These are phyloP conservation scores for Sclerotinia minor DNA, from an alignment of 2,329 filamentous ascomycete genomes.

Conservation along the genomic window DNA sequence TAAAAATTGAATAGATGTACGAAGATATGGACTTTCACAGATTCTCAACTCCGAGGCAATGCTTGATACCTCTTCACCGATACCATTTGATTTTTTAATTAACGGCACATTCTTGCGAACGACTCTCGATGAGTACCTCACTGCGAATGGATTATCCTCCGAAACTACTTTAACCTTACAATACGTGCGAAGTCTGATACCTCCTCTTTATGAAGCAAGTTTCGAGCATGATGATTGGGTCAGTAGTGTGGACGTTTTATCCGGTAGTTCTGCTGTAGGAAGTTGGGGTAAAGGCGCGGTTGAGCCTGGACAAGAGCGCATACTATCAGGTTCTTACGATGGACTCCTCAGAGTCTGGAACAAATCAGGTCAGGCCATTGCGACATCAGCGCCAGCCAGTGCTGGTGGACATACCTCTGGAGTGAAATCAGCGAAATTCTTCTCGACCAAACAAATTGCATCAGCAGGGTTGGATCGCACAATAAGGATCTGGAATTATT, in stretches of 20 bases:
- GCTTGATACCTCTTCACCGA: constrained; percentile 63
- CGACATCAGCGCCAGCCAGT: constrained; percentile 66
- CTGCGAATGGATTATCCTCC: constrained; percentile 79
- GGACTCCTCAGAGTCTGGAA: constrained; percentile 88
- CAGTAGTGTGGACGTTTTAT: constrained; percentile 79
- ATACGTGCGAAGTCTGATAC: constrained; percentile 89
- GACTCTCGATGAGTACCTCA: constrained; percentile 87
- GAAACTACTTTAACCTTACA: constrained; percentile 87
- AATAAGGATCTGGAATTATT: constrained; percentile 86
- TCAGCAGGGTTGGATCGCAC: constrained; percentile 84
- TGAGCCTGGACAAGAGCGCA: constrained; percentile 62
- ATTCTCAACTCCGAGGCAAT: constrained; percentile 72
- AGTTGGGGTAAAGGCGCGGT: constrained; percentile 54
- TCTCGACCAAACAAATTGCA: constrained; percentile 75
- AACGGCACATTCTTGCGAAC: constrained; percentile 90
- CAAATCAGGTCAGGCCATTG: constrained; percentile 79
- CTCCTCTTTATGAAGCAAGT: constrained; percentile 83
- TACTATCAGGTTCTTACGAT: constrained; percentile 93
- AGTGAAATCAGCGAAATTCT: constrained; percentile 80
- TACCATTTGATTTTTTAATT: constrained; percentile 92
- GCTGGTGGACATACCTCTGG: constrained; percentile 74
- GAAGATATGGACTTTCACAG: constrained; percentile 68
- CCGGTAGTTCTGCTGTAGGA: constrained; percentile 61
- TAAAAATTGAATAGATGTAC: constrained; percentile 54
- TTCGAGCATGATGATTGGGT: constrained; percentile 99